These are phyloP conservation scores for Leucosporidium scottii DNA, from an alignment of 768 basidiomycete genomes.

Conservation along the genomic window DNA sequence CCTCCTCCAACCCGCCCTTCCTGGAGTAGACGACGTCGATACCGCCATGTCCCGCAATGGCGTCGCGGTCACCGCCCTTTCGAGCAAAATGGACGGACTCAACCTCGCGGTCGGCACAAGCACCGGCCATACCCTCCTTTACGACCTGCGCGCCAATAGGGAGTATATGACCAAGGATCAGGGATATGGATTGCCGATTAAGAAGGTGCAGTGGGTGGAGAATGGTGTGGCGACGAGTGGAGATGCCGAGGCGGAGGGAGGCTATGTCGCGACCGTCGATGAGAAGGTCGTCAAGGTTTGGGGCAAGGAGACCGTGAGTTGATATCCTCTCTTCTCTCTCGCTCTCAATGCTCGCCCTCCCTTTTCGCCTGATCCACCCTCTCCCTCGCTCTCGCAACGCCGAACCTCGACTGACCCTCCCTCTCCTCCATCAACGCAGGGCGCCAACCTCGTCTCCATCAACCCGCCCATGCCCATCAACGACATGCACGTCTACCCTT, in stretches of 20 bases:
- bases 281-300: constrained; percentile 97
- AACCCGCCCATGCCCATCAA: constrained; percentile 85
- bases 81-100: constrained; percentile 78
- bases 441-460: constrained; percentile 81
- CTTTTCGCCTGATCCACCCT: too few species aligned
- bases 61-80: constrained; percentile 63
- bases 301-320: constrained; percentile 70
- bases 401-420: not conserved
- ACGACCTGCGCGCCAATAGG: constrained; percentile 78
- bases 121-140: constrained; percentile 86
- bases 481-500: constrained; percentile 80
- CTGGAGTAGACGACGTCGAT: constrained; percentile 26
- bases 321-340: constrained; percentile 10
- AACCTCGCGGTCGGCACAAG: constrained; percentile 92
- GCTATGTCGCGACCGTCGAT: constrained; percentile 84
- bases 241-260: constrained; percentile 62
- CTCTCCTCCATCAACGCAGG: constrained; percentile 48
- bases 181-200: constrained; percentile 87
- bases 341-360: too few species aligned
- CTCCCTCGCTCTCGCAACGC: constrained; percentile 2
- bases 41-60: not conserved
- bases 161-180: constrained; percentile 91
- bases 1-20: constrained; percentile 16
- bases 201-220: constrained; percentile 80
- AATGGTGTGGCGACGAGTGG: constrained; percentile 54